Conservation (phyloP, 345 rosid genomes). For the Linum tenue region DNA sequence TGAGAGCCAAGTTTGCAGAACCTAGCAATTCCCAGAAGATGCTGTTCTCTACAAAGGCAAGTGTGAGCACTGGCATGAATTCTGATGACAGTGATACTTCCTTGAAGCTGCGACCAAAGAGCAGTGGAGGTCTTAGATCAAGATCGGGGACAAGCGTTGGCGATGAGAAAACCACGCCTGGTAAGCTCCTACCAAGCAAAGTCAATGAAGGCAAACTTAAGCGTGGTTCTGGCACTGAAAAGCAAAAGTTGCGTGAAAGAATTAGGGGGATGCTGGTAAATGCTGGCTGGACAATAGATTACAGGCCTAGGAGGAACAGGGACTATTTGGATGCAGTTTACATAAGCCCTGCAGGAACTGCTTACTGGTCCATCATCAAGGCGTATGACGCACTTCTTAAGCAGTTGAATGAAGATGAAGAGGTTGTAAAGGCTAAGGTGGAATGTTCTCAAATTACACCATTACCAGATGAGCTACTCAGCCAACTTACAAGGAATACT, state of each 20-base stretch:
- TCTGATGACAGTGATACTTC: slow-evolving; percentile 25
- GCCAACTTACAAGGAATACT: slow-evolving; percentile 26
- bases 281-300: slow-evolving; percentile 30
- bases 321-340: slow-evolving; percentile 31
- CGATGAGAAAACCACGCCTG: slow-evolving; percentile 36
- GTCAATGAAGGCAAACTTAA: slow-evolving; percentile 46
- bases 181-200: slow-evolving; percentile 25
- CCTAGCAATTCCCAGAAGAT: slow-evolving; percentile 24
- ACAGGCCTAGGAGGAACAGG: slow-evolving; percentile 31
- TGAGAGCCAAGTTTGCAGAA: slow-evolving; percentile 29
- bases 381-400: slow-evolving; percentile 32
- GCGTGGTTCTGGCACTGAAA: slow-evolving; percentile 89
- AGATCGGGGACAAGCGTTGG: slow-evolving; percentile 20
- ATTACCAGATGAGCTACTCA: slow-evolving; percentile 24
- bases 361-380: slow-evolving; percentile 32
- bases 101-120: slow-evolving; percentile 13
- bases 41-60: slow-evolving; percentile 9
- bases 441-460: slow-evolving; percentile 17
- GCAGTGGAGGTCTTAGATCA: slow-evolving; percentile 1
- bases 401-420: slow-evolving; percentile 23
- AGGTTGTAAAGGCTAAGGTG: slow-evolving; percentile 12
- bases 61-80: slow-evolving; percentile 9
- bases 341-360: slow-evolving; percentile 26
- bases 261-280: slow-evolving; percentile 55
- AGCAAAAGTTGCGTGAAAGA: slow-evolving; percentile 79